Base-by-base conservation (phyloP, 2,329 filamentous ascomycete species). In the Pseudocercospora macadamiae region DNA sequence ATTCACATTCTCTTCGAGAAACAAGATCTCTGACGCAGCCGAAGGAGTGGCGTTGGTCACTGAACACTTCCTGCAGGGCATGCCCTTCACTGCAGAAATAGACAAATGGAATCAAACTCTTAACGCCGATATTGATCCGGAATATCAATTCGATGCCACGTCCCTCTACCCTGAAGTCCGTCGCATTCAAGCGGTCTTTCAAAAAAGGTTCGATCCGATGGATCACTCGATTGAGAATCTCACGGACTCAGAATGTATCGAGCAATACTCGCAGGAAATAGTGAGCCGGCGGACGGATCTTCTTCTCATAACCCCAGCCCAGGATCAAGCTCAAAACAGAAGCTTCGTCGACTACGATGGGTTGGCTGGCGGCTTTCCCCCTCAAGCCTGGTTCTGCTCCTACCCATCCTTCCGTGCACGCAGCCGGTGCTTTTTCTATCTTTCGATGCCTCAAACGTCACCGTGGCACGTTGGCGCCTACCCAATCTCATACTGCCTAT, bases 401-500 rank as follows among this genome's bases (percentile, higher is more conserved):
- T n/a, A n/a, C n/a, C n/a, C n/a, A n/a, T n/a, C n/a, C n/a, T n/a
- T n/a, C n/a, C n/a, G n/a, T n/a, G n/a, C n/a, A n/a, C n/a, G n/a
- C n/a, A n/a, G n/a, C n/a, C n/a, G n/a, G n/a, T n/a, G n/a, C n/a
- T n/a, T 34, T 12, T n/a, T 9, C 2, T n/a, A 3, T 12, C 32
- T 23, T 60, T 56, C 37, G 32, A 34, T 34, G n/a, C 7, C n/a
- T 34, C 3, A 34, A 3, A 37, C 39, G 6, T 3, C 48, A 3
- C 28, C 48, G 36, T 23, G 21, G 14, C 28, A 60, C 19, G 55
- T 47, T n/a, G 23, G 21, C 12, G 28, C 58, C 36, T 54, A 63
- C 30, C n/a, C 32, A n/a, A 34, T 34, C 10, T 9, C 32, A 3
- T 61, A 60, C 25, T 65, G 63, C 26, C 21, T 65, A 6, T 45